A percentile compares a stretch with the other conserved stretches of the same genome.
phyloP scores from a whole-genome alignment of 768 basidiomycete species.

The Hypholoma fasciculare region DNA sequence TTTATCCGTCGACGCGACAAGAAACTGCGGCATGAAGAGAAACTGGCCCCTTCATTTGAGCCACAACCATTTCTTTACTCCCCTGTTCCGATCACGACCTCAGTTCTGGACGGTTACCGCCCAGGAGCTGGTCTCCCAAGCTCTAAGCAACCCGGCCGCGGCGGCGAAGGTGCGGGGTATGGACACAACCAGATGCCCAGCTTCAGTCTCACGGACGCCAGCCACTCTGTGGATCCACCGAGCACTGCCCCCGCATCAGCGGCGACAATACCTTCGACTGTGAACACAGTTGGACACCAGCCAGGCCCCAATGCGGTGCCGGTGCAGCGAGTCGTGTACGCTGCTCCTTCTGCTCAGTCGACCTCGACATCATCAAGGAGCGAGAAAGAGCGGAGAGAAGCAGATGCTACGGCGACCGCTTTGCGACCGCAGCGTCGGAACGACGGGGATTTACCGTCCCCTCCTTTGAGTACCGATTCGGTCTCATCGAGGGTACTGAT shows the following conservation, averaged over 20 bases:
- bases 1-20: conserved; percentile 14
- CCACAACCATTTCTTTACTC: not conserved
- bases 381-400: conserved; percentile 12
- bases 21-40: not conserved
- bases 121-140: not conserved
- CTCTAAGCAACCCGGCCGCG: not conserved
- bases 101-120: not conserved
- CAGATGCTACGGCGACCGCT: conserved; percentile 4
- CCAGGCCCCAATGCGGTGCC: not conserved
- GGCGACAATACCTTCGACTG: not conserved
- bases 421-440: not conserved
- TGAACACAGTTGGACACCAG: not conserved
- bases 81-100: conserved; percentile 1
- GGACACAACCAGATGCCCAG: conserved; percentile 12
- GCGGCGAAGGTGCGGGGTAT: not conserved
- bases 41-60: not conserved
- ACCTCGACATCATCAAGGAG: not conserved
- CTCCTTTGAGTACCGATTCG: not conserved
- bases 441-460: not conserved
- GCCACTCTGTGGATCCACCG: not conserved
- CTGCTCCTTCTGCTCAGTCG: not conserved
- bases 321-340: not conserved
- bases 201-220: conserved; percentile 5
- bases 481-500: not conserved
- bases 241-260: not conserved